phyloP scores from a whole-genome alignment of 225 moss, liverwort and hornwort species.

The Sphagnum tenellum region DNA sequence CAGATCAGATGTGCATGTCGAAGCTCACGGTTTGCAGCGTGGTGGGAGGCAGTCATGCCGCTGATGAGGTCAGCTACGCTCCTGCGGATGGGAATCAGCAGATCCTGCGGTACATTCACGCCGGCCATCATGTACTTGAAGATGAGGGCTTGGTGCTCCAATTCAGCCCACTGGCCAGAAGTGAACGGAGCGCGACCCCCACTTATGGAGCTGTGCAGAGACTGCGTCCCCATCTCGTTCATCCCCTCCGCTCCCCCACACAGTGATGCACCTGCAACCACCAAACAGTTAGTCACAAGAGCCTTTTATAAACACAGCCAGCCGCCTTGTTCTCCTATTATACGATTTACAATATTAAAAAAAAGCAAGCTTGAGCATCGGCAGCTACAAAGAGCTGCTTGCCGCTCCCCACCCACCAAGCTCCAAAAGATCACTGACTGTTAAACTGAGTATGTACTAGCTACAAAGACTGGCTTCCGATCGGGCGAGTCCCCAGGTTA shows the following conservation, averaged over 20 bases:
- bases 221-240: constrained; percentile 63
- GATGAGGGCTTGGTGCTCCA: constrained; percentile 97
- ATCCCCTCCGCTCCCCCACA: constrained; percentile 82
- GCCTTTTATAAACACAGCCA: too few relatives aligned
- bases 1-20: background rate
- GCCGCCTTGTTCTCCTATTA: too few relatives aligned
- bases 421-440: too few relatives aligned
- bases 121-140: constrained; percentile 99
- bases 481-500: too few relatives aligned
- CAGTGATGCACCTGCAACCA: constrained; percentile 51
- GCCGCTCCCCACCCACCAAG: too few relatives aligned
- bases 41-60: constrained; percentile 62
- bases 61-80: constrained; percentile 77
- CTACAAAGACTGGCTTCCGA: too few relatives aligned
- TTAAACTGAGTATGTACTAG: too few relatives aligned
- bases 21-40: constrained; percentile 72
- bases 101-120: constrained; percentile 87
- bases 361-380: too few relatives aligned
- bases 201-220: constrained; percentile 60
- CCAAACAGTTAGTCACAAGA: background rate
- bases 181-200: constrained; percentile 93
- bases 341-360: too few relatives aligned
- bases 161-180: constrained; percentile 90
- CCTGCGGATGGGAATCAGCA: constrained; percentile 89
- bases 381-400: too few relatives aligned